These are phyloP conservation scores for Ogataea glucozyma DNA, from an alignment of 805 yeast genomes.

Conservation along the genomic window DNA sequence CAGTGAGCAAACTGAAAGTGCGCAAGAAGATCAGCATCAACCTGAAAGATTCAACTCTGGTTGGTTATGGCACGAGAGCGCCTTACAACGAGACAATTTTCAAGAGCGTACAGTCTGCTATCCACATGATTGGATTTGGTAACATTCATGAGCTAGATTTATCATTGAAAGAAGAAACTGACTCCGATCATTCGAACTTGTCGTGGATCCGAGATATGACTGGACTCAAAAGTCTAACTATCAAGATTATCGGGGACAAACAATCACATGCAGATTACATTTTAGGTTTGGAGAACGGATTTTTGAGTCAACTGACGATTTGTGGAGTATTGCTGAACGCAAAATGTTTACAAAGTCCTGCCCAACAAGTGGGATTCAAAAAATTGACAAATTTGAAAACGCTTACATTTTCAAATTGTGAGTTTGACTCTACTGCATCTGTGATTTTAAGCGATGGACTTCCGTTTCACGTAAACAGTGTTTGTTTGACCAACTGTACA, in stretches of 20 bases:
- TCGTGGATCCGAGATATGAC: conserved; percentile 18
- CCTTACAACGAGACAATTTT: conserved; percentile 9
- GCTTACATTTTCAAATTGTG: conserved; percentile 19
- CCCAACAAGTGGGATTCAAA: conserved; percentile 6
- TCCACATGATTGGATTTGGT: conserved; percentile 13
- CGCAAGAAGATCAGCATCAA: conserved; percentile 20
- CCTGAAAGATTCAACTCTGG: conserved; percentile 14
- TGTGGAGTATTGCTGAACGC: conserved; percentile 15
- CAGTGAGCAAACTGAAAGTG: conserved; percentile 18
- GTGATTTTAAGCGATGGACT: conserved; percentile 12
- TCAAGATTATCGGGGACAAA: conserved; percentile 19
- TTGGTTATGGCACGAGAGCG: conserved; percentile 5
- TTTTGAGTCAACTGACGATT: conserved; percentile 10
- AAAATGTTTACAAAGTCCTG: not conserved
- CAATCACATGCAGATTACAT: conserved; percentile 14
- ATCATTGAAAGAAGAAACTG: conserved; percentile 19
- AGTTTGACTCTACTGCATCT: conserved; percentile 12
- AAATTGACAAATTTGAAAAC: conserved; percentile 12
- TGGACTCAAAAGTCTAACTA: conserved; percentile 13
- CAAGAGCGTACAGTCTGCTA: conserved; percentile 17
- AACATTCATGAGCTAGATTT: conserved; percentile 21
- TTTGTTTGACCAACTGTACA: conserved; percentile 18
- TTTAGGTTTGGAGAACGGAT: conserved; percentile 12
- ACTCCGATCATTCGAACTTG: conserved; percentile 12
- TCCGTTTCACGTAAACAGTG: conserved; percentile 15